Evolutionary conservation across 2,329 filamentous ascomycete genomes (phyloP), one percentile per base, ranked within the genome.

Genomic region (Fusarium annulatum): DNA sequence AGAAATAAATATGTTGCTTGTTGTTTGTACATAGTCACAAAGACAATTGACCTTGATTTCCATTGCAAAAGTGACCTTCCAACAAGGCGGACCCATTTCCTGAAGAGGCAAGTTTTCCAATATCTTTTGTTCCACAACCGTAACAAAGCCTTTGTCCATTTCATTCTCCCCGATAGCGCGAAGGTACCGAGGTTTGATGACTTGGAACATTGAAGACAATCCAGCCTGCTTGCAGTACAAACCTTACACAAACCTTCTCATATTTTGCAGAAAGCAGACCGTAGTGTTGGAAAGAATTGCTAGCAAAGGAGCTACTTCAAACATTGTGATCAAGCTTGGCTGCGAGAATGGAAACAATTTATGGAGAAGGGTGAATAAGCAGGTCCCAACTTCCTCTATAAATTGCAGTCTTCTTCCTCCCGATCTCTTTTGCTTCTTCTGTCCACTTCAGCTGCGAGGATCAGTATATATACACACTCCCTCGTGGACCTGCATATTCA

Each of bases 171-270:
- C 8, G 7, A 14, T 16, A n/a, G 23, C 15, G 11, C 41, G 23
- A 43, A 43, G 3, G 10, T 6, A 43, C 41, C 9, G 0, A 43
- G n/a, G 15, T 16, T 15, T 23, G 7, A 4, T 15, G n/a, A 5
- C 41, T 23, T 43, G 6, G 4, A 43, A n/a, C 9, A 23, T 16
- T 23, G 3, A 23, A 23, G 41, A 7, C n/a, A 43, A 23, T 23
- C 9, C n/a, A 43, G 14, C 41, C 15, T 43, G 15, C 15, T n/a
- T 42, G 9, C 9, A 15, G 3, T 9, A 15, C 14, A n/a, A 16
- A 16, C 15, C 3, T 1, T 42, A 10, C 3, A 18, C 9, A 23
- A 42, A 4, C 1, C 5, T 42, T 23, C n/a, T 5, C n/a, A 2
- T 23, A 5, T 16, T 43, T 43, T 43, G n/a, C 15, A 23, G 5